phyloP scores from a whole-genome alignment of 768 basidiomycete species.

The Boletus subparvulus region DNA sequence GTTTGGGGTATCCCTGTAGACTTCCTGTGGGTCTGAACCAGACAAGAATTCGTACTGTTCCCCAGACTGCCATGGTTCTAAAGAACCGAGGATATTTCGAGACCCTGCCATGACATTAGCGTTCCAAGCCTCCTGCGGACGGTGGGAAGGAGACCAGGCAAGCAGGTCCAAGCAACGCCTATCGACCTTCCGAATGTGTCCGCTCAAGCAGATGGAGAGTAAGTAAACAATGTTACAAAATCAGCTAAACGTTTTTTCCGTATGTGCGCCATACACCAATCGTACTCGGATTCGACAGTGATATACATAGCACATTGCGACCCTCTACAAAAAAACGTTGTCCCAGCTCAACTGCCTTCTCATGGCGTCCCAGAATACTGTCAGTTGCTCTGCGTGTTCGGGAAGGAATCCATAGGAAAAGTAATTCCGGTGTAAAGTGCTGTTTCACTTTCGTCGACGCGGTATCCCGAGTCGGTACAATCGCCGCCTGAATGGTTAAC shows the following conservation, averaged over 20 bases:
- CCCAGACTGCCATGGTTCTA: slow-evolving; percentile 15
- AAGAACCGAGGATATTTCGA: slow-evolving; percentile 12
- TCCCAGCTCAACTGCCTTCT: slow-evolving; percentile 69
- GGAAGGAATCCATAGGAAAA: slow-evolving; percentile 42
- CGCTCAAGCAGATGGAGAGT: background rate
- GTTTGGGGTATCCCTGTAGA: slow-evolving; percentile 20
- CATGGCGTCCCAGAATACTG: slow-evolving; percentile 70
- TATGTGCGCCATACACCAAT: background rate
- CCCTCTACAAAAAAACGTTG: slow-evolving; percentile 46
- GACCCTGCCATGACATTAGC: slow-evolving; percentile 18
- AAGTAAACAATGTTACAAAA: slow-evolving; percentile 2
- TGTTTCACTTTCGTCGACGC: slow-evolving; percentile 23
- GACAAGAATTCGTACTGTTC: slow-evolving; percentile 47
- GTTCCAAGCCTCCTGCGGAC: slow-evolving; percentile 3
- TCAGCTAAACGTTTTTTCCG: background rate
- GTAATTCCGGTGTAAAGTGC: slow-evolving; percentile 37
- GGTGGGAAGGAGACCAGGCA: slow-evolving; percentile 11
- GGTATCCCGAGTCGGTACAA: slow-evolving; percentile 37
- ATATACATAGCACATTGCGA: background rate
- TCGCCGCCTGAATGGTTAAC: slow-evolving; percentile 51
- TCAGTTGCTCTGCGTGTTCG: slow-evolving; percentile 10
- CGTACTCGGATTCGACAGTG: background rate
- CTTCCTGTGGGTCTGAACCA: slow-evolving; percentile 45
- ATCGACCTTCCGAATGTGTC: background rate
- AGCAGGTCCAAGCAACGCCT: background rate